Percentiles rank a stretch among this genome's conserved stretches.
Evolutionary conservation across 805 yeast species (phyloP).

Genomic region (Torulaspora delbrueckii): DNA sequence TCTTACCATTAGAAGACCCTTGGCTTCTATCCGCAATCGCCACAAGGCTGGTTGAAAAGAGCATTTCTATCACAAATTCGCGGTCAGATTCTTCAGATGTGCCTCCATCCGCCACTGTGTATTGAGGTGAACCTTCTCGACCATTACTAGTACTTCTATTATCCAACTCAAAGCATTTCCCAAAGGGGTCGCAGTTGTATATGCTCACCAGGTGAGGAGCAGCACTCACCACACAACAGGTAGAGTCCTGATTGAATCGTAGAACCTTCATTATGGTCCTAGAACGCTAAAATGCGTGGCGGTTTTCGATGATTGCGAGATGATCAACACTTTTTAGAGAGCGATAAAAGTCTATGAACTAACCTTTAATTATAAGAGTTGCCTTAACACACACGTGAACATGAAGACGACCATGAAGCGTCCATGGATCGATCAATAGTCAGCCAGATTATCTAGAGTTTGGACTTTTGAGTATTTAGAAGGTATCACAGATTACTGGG

Average conservation of each 20-base stretch:
- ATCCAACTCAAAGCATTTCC: constrained; percentile 55
- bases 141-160: constrained; percentile 12
- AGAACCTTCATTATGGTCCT: constrained; percentile 39
- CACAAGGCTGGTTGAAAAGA: constrained; percentile 79
- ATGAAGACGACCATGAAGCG: neutral
- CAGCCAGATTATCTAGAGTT: neutral
- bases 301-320: neutral
- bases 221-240: constrained; percentile 71
- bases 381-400: neutral
- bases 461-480: neutral
- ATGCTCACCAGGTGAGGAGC: constrained; percentile 61
- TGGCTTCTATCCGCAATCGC: constrained; percentile 76
- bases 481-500: neutral
- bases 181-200: constrained; percentile 85
- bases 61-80: constrained; percentile 67
- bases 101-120: neutral
- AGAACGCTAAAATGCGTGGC: neutral
- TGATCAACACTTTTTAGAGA: neutral
- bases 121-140: neutral
- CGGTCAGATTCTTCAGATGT: constrained; percentile 38
- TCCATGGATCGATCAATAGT: neutral
- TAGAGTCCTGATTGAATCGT: constrained; percentile 85
- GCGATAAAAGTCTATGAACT: neutral
- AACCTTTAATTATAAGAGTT: neutral
- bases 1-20: constrained; percentile 54